phyloP scores from a whole-genome alignment of 768 basidiomycete species.

The Rhodotorula paludigena region DNA sequence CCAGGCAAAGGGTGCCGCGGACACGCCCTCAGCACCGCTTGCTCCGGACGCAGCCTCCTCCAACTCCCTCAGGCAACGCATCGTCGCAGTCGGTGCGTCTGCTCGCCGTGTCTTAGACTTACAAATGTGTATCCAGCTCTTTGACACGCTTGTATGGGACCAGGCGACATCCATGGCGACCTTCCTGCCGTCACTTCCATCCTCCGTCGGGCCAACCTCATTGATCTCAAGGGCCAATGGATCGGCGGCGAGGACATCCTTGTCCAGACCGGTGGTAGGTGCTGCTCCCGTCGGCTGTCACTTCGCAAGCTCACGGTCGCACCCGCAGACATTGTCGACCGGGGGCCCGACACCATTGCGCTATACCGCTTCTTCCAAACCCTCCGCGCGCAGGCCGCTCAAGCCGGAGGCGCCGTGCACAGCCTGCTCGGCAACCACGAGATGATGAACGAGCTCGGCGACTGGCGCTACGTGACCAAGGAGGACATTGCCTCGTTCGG shows the following conservation, averaged over 20 bases:
- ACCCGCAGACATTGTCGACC: conserved; percentile 46
- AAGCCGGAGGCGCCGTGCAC: conserved; percentile 61
- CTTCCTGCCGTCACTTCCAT: conserved; percentile 71
- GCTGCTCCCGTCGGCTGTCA: too few species aligned
- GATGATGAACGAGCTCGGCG: conserved; percentile 78
- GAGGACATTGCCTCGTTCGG: conserved; percentile 28
- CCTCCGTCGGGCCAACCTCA: conserved; percentile 70
- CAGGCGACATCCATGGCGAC: conserved; percentile 82
- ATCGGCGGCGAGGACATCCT: conserved; percentile 74
- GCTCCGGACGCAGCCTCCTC: background rate
- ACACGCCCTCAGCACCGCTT: too few species aligned
- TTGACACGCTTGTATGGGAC: conserved; percentile 55
- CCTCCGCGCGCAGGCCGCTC: conserved; percentile 67
- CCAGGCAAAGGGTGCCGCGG: background rate
- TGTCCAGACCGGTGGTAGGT: conserved; percentile 83
- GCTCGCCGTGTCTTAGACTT: background rate
- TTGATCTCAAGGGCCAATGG: conserved; percentile 71
- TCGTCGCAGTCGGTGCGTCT: conserved; percentile 14
- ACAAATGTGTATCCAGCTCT: background rate
- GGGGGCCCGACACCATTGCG: conserved; percentile 83
- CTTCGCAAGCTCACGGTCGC: background rate
- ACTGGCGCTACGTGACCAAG: conserved; percentile 37
- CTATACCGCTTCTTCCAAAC: conserved; percentile 79
- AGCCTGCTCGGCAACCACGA: conserved; percentile 86
- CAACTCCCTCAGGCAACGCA: conserved; percentile 7